A percentile compares a stretch with the other conserved stretches of the same genome.
Conservation (phyloP, 2,329 filamentous ascomycete genomes). For the Akanthomyces muscarius region DNA sequence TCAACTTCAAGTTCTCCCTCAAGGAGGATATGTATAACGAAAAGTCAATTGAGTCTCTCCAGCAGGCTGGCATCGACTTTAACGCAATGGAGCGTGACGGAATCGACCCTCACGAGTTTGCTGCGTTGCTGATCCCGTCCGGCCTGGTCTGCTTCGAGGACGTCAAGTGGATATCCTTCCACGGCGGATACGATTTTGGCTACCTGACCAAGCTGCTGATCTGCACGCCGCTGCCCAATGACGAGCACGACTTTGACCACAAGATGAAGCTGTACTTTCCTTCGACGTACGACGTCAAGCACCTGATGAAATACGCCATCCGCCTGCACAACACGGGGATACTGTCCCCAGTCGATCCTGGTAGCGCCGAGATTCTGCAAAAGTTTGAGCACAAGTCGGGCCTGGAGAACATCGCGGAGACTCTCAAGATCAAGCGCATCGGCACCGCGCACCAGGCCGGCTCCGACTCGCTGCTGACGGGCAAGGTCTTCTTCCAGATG, state of each 20-base stretch:
- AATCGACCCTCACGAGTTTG: slow-evolving; percentile 87
- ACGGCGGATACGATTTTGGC: slow-evolving; percentile 96
- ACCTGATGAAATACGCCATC: slow-evolving; percentile 87
- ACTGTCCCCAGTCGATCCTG: slow-evolving; percentile 58
- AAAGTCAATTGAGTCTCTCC: slow-evolving; percentile 85
- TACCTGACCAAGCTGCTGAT: slow-evolving; percentile 94
- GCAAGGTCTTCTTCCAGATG: slow-evolving; percentile 92
- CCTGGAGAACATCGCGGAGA: slow-evolving; percentile 89
- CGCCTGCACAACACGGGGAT: slow-evolving; percentile 62
- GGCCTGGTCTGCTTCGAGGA: slow-evolving; percentile 84
- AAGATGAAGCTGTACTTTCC: slow-evolving; percentile 93
- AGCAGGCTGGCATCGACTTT: slow-evolving; percentile 91
- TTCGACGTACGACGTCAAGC: slow-evolving; percentile 92
- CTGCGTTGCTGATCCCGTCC: slow-evolving; percentile 83
- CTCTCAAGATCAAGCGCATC: slow-evolving; percentile 83
- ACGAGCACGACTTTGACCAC: slow-evolving; percentile 84
- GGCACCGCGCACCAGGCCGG: slow-evolving; percentile 89
- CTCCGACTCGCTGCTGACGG: slow-evolving; percentile 88
- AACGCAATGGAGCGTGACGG: slow-evolving; percentile 77
- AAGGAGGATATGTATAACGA: slow-evolving; percentile 98
- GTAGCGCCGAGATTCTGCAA: slow-evolving; percentile 69
- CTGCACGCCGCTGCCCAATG: slow-evolving; percentile 76
- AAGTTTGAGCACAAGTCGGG: slow-evolving; percentile 88
- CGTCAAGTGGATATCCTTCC: slow-evolving; percentile 95
- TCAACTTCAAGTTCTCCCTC: slow-evolving; percentile 96